Base-by-base conservation (phyloP, 2,329 filamentous ascomycete genomes). In the Cytospora piceicola region DNA sequence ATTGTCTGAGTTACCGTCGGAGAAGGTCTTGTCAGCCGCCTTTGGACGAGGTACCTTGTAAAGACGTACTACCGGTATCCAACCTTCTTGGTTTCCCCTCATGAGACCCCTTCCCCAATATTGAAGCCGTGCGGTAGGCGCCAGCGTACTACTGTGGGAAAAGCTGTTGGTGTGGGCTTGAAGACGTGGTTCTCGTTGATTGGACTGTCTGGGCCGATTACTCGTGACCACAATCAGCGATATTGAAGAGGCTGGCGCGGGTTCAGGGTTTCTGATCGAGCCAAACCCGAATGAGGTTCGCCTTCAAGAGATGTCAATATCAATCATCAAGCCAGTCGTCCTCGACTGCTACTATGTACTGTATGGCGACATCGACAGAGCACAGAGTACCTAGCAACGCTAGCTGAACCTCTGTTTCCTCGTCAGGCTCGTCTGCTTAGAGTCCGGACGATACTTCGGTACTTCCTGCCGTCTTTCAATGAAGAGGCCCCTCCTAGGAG, bases 151-250 rank as follows among this genome's bases (percentile, higher is more conserved):
- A 49, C 62, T 68, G 58, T 65, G 64, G 58, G 61, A 60, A 64
- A 70, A 70, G 67, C 71, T 71, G 69, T 68, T 49, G 71, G 73
- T 73, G 73, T 73, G 73, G 66, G 66, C 72, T 72, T 69, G 72
- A 67, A 73, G 73, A 75, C 73, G 74, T 75, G 74, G 74, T 75
- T 60, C 58, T 65, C 69, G 69, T 49, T 75, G 74, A 75, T 75
- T 75, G 74, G 74, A 51, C 65, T 70, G 68, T 71, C 69, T 59
- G 61, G 60, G 59, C 68, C 58, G 68, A 66, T 69, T 67, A 65
- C 72, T 73, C 64, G 66, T 66, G 63, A 70, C 72, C 72, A 72
- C 73, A 71, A 69, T 69, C 70, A 68, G 69, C 67, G 61, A 68
- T 62, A 65, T 59, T 56, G 54, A 55, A 58, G 69, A 72, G 69